Evolutionary conservation across 805 yeast species (phyloP).

Genomic region (Candida golubevii): DNA sequence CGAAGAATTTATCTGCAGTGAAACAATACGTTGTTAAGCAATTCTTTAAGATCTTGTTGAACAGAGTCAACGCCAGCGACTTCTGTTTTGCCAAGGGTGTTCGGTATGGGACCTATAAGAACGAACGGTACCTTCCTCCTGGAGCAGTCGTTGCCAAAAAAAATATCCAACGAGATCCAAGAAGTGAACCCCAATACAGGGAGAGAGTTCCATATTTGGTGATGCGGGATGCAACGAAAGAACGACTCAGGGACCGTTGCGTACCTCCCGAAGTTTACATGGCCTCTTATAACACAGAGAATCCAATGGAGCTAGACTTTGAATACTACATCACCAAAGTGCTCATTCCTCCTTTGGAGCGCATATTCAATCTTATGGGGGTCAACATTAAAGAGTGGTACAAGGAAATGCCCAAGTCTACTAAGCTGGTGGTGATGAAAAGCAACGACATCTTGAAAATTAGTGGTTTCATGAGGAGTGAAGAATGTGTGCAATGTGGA

Average conservation of each 20-base stretch:
- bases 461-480: conserved; percentile 9
- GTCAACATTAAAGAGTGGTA: conserved; percentile 79
- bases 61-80: conserved; percentile 67
- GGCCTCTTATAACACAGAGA: conserved; percentile 24
- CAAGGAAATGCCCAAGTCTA: conserved; percentile 52
- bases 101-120: conserved; percentile 75
- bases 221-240: conserved; percentile 49
- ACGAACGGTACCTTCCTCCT: conserved; percentile 72
- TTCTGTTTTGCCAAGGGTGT: conserved; percentile 93
- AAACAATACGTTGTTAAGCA: conserved; percentile 62
- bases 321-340: conserved; percentile 84
- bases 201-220: conserved; percentile 90
- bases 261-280: conserved; percentile 73
- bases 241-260: conserved; percentile 69
- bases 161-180: conserved; percentile 56
- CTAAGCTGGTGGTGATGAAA: conserved; percentile 7
- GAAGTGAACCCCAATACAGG: conserved; percentile 80
- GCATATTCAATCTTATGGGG: conserved; percentile 79
- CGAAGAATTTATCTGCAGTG: conserved; percentile 65
- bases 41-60: conserved; percentile 61
- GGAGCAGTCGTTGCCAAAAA: conserved; percentile 82
- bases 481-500: conserved; percentile 13
- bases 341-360: conserved; percentile 82
- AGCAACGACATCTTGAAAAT: conserved; percentile 11
- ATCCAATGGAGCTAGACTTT: conserved; percentile 56